phyloP scores from a whole-genome alignment of 2,329 filamentous ascomycete species.

The Fusarium sp. region DNA sequence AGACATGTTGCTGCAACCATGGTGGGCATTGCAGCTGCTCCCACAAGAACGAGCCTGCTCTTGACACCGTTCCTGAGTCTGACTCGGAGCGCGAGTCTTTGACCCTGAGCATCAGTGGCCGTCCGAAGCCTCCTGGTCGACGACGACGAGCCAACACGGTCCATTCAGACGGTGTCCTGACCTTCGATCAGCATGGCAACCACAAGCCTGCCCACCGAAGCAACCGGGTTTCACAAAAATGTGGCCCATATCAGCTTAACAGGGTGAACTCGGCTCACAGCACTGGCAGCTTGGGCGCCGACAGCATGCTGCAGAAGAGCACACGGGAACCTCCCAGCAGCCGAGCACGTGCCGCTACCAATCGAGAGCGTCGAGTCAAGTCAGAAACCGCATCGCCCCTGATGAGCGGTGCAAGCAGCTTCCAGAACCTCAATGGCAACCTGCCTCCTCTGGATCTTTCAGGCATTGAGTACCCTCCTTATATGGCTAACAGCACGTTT shows the following conservation, averaged over 20 bases:
- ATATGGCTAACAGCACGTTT: constrained; percentile 59
- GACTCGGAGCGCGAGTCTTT: constrained; percentile 65
- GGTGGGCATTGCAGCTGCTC: constrained; percentile 74
- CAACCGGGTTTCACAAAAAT: constrained; percentile 70
- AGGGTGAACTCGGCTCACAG: constrained; percentile 69
- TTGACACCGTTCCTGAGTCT: constrained; percentile 74
- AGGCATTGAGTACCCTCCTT: constrained; percentile 63
- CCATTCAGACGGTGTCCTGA: constrained; percentile 69
- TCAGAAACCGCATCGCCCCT: constrained; percentile 72
- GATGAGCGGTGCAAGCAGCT: constrained; percentile 60
- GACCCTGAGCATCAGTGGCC: constrained; percentile 42
- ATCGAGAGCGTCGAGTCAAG: constrained; percentile 65
- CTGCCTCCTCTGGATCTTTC: constrained; percentile 70
- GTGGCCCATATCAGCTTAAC: constrained; percentile 70
- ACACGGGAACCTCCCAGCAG: constrained; percentile 51
- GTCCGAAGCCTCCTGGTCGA: constrained; percentile 58
- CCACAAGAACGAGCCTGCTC: constrained; percentile 69
- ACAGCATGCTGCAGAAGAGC: constrained; percentile 55
- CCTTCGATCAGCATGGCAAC: constrained; percentile 72
- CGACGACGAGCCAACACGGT: constrained; percentile 71
- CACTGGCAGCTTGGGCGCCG: constrained; percentile 60
- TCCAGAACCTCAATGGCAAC: constrained; percentile 64
- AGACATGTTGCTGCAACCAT: constrained; percentile 78
- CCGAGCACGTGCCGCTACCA: constrained; percentile 52
- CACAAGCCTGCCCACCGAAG: constrained; percentile 73